Evolutionary conservation across 75 land plant species (phyloP).

Genomic region (Pinus taeda): DNA sequence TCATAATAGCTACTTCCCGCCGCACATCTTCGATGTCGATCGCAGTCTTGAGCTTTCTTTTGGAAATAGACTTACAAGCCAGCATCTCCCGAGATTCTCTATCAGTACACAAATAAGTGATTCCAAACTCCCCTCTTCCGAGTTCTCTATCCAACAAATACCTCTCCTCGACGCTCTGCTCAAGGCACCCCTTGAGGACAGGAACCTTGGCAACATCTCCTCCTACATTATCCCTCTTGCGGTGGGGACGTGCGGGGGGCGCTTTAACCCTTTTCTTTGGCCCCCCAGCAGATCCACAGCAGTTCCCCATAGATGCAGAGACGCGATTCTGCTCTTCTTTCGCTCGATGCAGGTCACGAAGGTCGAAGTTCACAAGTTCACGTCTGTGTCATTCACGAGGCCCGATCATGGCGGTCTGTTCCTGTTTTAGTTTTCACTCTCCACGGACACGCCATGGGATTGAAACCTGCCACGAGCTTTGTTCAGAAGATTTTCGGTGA

Average conservation of each 20-base stretch:
- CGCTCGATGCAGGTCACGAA: too few species aligned
- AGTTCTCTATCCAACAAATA: slow-evolving; percentile 51
- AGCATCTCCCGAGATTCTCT: slow-evolving; percentile 38
- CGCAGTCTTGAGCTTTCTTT: slow-evolving; percentile 56
- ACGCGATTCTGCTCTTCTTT: too few species aligned
- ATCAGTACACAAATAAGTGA: slow-evolving; percentile 65
- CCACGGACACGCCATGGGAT: too few species aligned
- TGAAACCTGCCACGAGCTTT: too few species aligned
- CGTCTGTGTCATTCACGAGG: too few species aligned
- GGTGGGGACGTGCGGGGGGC: background rate
- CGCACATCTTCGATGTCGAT: slow-evolving; percentile 70
- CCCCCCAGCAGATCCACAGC: background rate
- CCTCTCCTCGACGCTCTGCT: slow-evolving; percentile 32
- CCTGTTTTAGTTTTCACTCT: too few species aligned
- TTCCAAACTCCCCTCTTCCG: slow-evolving; percentile 73
- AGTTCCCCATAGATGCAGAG: slow-evolving; percentile 2
- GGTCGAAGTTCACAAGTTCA: too few species aligned
- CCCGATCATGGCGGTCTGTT: too few species aligned
- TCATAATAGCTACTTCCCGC: slow-evolving; percentile 69
- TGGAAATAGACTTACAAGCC: slow-evolving; percentile 69
- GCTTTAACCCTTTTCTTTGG: background rate
- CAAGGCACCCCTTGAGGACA: background rate
- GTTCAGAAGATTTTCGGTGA: too few species aligned
- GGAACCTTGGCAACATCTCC: background rate
- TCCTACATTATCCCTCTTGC: background rate